Percentiles rank a stretch among this genome's conserved stretches.
phyloP scores from a whole-genome alignment of 1,284 basidiomycete genomes.

The Cutaneotrichosporon sp. region DNA sequence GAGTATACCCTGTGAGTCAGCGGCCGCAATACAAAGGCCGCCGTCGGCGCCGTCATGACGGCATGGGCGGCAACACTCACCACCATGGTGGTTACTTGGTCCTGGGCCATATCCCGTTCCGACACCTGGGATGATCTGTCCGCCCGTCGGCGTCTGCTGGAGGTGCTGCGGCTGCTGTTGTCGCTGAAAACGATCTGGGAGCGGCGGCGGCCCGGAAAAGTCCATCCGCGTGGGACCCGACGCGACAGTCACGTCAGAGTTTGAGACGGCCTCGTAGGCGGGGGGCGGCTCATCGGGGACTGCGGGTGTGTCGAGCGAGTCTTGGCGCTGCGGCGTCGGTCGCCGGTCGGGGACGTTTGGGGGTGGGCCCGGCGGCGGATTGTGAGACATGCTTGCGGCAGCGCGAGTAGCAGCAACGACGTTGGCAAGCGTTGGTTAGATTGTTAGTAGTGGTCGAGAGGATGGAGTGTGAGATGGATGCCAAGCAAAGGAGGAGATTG shows the following conservation, averaged over 20 bases:
- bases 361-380: not conserved
- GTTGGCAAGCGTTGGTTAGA: too few species aligned
- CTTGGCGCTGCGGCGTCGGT: constrained; percentile 2
- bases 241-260: constrained; percentile 18
- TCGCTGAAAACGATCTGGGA: constrained; percentile 30
- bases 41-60: not conserved
- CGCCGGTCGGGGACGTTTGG: not conserved
- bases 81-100: not conserved
- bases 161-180: constrained; percentile 2
- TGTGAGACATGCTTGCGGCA: not conserved
- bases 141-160: constrained; percentile 16
- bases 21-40: too few species aligned
- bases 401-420: not conserved
- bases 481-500: too few species aligned
- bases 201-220: constrained; percentile 44
- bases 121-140: constrained; percentile 29
- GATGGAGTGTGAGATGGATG: too few species aligned
- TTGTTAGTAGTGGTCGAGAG: too few species aligned
- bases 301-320: constrained; percentile 12
- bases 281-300: constrained; percentile 38
- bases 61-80: not conserved
- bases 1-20: too few species aligned
- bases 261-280: constrained; percentile 27
- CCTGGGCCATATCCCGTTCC: constrained; percentile 33
- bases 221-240: constrained; percentile 39